A percentile compares a stretch with the other conserved stretches of the same genome.
Evolutionary conservation across 2,329 filamentous ascomycete species (phyloP).

Genomic region (Verticillium tricorpus): DNA sequence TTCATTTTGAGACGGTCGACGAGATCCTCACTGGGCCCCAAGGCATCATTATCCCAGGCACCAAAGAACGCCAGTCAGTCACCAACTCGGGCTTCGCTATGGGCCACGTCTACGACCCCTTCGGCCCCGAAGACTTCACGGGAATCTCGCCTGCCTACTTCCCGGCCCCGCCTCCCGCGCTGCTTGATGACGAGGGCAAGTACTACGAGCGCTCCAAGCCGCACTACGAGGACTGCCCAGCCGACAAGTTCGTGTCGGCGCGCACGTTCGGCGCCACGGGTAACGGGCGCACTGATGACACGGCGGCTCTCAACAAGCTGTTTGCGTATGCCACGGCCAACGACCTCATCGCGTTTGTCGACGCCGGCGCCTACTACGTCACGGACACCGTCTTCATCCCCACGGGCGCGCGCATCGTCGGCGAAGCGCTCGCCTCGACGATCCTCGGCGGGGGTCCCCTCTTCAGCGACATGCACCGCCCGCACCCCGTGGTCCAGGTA

Average conservation of each 20-base stretch:
- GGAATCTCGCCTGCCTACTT: constrained; percentile 36
- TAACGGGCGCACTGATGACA: constrained; percentile 73
- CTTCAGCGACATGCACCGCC: constrained; percentile 53
- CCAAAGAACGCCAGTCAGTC: constrained; percentile 39
- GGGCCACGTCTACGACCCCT: constrained; percentile 60
- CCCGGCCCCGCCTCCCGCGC: constrained; percentile 48
- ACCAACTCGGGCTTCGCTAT: constrained; percentile 44
- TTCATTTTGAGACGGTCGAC: constrained; percentile 30
- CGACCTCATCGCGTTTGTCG: constrained; percentile 55
- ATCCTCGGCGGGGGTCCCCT: constrained; percentile 51
- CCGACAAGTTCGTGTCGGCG: constrained; percentile 62
- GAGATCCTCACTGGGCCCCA: constrained; percentile 38
- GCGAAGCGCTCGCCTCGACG: constrained; percentile 50
- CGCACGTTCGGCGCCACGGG: constrained; percentile 65
- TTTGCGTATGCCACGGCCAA: constrained; percentile 49
- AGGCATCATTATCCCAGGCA: constrained; percentile 50
- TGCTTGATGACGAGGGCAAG: constrained; percentile 38
- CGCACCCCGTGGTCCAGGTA: constrained; percentile 63
- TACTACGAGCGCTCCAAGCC: constrained; percentile 76
- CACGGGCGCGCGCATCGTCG: constrained; percentile 50
- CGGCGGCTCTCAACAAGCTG: constrained; percentile 61
- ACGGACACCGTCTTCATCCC: constrained; percentile 48
- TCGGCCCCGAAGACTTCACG: constrained; percentile 41
- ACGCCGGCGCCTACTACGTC: constrained; percentile 58
- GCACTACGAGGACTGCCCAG: constrained; percentile 60